These are phyloP conservation scores for Aleurites moluccanus DNA, from an alignment of 441 rosid species.

Conservation along the genomic window DNA sequence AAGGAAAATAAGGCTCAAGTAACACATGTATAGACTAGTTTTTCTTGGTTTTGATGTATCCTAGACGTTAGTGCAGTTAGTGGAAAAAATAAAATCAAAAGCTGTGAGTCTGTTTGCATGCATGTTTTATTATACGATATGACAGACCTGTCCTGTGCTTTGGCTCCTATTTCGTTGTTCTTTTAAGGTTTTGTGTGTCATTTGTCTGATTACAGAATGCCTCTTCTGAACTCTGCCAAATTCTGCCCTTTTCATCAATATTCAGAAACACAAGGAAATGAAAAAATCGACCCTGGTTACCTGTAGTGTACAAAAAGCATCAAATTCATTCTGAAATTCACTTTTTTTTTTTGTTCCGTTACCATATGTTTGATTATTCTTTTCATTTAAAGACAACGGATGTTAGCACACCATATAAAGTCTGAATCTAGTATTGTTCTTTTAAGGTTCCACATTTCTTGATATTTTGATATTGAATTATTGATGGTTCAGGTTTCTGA, in stretches of 20 bases:
- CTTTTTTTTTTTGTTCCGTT: not conserved
- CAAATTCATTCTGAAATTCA: not conserved
- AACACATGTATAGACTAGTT: not conserved
- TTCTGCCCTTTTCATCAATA: not conserved
- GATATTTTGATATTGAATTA: not conserved
- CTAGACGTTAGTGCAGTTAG: not conserved
- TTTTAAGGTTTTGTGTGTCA: not conserved
- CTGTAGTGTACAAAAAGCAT: not conserved
- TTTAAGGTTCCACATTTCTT: not conserved
- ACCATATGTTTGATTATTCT: not conserved
- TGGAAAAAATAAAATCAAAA: not conserved
- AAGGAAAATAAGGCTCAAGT: not conserved
- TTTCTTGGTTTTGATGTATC: not conserved
- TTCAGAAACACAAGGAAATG: not conserved
- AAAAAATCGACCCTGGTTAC: not conserved
- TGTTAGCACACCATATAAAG: not conserved
- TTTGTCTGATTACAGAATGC: not conserved
- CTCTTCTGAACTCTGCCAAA: not conserved
- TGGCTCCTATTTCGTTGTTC: not conserved
- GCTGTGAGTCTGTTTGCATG: not conserved
- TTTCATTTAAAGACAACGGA: not conserved
- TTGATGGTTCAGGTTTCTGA: slow-evolving; percentile 39
- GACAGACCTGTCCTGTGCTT: not conserved
- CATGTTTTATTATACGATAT: not conserved
- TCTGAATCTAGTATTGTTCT: not conserved